Evolutionary conservation across 129 eudicot species (phyloP).

Genomic region (Escallonia herrerae): DNA sequence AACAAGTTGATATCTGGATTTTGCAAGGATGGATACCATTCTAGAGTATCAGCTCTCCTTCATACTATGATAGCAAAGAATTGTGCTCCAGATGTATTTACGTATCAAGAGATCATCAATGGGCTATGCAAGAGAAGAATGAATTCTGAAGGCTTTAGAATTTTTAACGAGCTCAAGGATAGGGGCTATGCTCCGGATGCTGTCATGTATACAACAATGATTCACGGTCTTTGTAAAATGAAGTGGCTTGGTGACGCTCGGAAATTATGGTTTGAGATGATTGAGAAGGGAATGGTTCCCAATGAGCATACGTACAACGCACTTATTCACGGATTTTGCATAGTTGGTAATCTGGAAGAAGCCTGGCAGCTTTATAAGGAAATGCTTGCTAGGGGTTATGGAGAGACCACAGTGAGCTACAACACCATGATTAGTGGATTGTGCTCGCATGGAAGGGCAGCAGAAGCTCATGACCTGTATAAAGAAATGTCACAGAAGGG

Average conservation of each 20-base stretch:
- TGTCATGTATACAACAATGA: slow-evolving; percentile 71
- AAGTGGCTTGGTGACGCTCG: slow-evolving; percentile 52
- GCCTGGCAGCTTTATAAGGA: slow-evolving; percentile 45
- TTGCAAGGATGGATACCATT: slow-evolving; percentile 27
- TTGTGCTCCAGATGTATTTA: slow-evolving; percentile 38
- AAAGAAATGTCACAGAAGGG: slow-evolving; percentile 34
- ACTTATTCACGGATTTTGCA: slow-evolving; percentile 48
- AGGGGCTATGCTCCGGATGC: slow-evolving; percentile 71
- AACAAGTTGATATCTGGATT: slow-evolving; percentile 40
- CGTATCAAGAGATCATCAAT: slow-evolving; percentile 54
- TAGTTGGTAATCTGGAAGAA: slow-evolving; percentile 23
- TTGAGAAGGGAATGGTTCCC: slow-evolving; percentile 52
- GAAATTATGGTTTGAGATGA: slow-evolving; percentile 80
- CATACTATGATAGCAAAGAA: slow-evolving; percentile 66
- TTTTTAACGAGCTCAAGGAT: slow-evolving; percentile 60
- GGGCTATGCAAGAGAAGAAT: slow-evolving; percentile 37
- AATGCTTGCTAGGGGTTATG: slow-evolving; percentile 49
- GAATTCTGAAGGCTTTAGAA: slow-evolving; percentile 45
- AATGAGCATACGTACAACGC: slow-evolving; percentile 47
- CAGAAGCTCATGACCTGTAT: slow-evolving; percentile 45
- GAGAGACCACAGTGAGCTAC: slow-evolving; percentile 31
- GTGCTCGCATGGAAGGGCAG: slow-evolving; percentile 32
- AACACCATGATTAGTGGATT: slow-evolving; percentile 60
- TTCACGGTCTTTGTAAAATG: slow-evolving; percentile 61
- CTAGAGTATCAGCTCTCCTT: slow-evolving; percentile 46